Percentiles rank a stretch among this genome's conserved stretches.
These are phyloP conservation scores for Malassezia psittaci DNA, from an alignment of 1,284 basidiomycete species.

Conservation along the genomic window DNA sequence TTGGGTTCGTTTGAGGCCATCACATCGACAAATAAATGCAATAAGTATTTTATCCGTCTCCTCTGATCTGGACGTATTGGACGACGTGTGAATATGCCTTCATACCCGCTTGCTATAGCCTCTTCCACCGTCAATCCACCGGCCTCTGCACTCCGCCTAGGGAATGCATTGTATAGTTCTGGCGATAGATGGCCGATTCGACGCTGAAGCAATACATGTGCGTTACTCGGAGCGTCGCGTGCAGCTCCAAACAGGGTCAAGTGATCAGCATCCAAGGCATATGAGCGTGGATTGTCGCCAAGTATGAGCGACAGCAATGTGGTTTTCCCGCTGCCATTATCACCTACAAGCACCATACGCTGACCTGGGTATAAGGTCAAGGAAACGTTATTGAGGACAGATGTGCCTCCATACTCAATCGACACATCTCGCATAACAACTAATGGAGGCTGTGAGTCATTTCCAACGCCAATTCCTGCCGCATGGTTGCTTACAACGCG, in stretches of 20 bases:
- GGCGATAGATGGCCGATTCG: slow-evolving; percentile 66
- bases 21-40: slow-evolving; percentile 25
- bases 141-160: slow-evolving; percentile 46
- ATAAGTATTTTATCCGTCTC: slow-evolving; percentile 17
- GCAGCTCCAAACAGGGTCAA: slow-evolving; percentile 30
- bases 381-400: slow-evolving; percentile 50
- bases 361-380: slow-evolving; percentile 24
- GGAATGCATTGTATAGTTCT: slow-evolving; percentile 83
- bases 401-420: slow-evolving; percentile 61
- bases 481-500: slow-evolving; percentile 10
- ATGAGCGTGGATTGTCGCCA: slow-evolving; percentile 89
- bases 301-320: slow-evolving; percentile 83
- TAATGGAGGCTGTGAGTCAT: slow-evolving; percentile 49
- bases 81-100: slow-evolving; percentile 32
- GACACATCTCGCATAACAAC: slow-evolving; percentile 60
- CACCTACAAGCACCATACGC: slow-evolving; percentile 47
- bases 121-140: slow-evolving; percentile 37
- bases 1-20: slow-evolving; percentile 8
- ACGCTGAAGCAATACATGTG: slow-evolving; percentile 24
- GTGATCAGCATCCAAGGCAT: slow-evolving; percentile 51
- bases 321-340: slow-evolving; percentile 69
- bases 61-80: slow-evolving; percentile 15
- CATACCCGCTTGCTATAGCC: slow-evolving; percentile 34
- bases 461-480: slow-evolving; percentile 16
- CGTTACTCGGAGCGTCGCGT: slow-evolving; percentile 33